Evolutionary conservation across 2,329 filamentous ascomycete species (phyloP), one percentile per base, ranked within the genome.

Genomic region (Teratosphaeria zuluensis): DNA sequence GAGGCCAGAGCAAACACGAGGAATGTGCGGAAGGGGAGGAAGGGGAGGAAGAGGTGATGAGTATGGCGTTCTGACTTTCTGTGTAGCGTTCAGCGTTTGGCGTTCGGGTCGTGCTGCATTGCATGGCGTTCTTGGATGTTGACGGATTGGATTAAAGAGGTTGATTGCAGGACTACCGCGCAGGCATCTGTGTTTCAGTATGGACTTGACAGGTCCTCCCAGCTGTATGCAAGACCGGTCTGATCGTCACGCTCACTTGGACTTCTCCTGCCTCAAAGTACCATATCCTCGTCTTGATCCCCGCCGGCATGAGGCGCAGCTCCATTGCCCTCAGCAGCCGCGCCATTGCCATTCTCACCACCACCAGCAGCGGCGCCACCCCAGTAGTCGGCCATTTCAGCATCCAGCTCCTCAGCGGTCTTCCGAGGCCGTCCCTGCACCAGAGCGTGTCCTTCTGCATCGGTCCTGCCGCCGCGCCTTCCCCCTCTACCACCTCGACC

Each of bases 321-420:
- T 19, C 59, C 64, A 28, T 58, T 59, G 19, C 60, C 58, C 24
- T 58, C 58, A 16, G 60, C 24, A 28, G 24, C 24, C 24, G 24
- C 24, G 4, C 24, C 24, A 28, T 28, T 28, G 24, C 24, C 4
- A 28, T 28, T 2, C 24, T 28, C 62, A 53, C 62, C 63, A 53
- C 35, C 33, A 9, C 73, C 28, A 70, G 75, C 38, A 73, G 75
- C n/a, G 69, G 73, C 56, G 69, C 74, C 56, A 24, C 73, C 85
- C 78, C 90, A 96, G 74, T 96, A 96, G 70, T 96, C 90, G 32
- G 87, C 90, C 92, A 96, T 96, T 75, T 96, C 92, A n/a, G 89
- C 90, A 72, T 96, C 92, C 48, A 96, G 79, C 72, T 96, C 90
- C 67, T 95, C 89, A 65, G 91, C 88, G 0, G 92, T 96, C 81